phyloP scores from a whole-genome alignment of 2,329 filamentous ascomycete genomes.

The Cladosporium sphaerospermum region DNA sequence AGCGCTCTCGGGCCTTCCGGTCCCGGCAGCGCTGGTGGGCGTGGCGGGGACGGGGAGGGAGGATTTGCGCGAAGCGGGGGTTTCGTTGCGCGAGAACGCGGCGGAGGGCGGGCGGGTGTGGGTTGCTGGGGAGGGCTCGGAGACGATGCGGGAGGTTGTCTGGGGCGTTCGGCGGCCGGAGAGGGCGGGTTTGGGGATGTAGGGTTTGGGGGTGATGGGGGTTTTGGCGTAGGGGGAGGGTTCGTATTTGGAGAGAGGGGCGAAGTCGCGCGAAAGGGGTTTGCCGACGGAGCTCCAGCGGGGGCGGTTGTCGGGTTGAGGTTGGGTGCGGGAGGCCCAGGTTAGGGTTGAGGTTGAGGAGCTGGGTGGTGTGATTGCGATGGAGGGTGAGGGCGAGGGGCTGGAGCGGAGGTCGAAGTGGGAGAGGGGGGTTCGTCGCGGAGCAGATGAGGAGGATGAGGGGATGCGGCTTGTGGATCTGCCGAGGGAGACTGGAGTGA shows the following conservation, averaged over 20 bases:
- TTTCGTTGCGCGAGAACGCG: slow-evolving; percentile 18
- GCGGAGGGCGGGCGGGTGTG: slow-evolving; percentile 14
- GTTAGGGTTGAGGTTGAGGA: slow-evolving; percentile 12
- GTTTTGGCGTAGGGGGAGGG: slow-evolving; percentile 30
- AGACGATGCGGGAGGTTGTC: slow-evolving; percentile 11
- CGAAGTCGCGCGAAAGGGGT: slow-evolving; percentile 23
- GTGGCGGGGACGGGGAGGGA: slow-evolving; percentile 20
- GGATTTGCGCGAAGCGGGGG: slow-evolving; percentile 17
- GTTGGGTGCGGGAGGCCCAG: slow-evolving; percentile 15
- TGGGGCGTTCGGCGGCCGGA: background rate
- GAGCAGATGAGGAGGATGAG: slow-evolving; percentile 4
- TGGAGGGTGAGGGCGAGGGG: slow-evolving; percentile 19
- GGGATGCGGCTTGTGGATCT: background rate
- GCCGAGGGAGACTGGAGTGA: background rate
- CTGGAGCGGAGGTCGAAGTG: slow-evolving; percentile 5
- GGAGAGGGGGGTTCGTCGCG: slow-evolving; percentile 9
- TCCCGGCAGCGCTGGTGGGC: background rate
- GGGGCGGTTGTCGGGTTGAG: slow-evolving; percentile 20
- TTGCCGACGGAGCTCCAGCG: slow-evolving; percentile 21
- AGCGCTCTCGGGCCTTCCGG: slow-evolving; percentile 1
- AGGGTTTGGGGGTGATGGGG: slow-evolving; percentile 24
- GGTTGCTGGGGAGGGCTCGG: slow-evolving; percentile 10
- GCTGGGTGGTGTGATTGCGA: slow-evolving; percentile 17
- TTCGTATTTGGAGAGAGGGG: slow-evolving; percentile 29
- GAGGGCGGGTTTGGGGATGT: slow-evolving; percentile 16